phyloP scores from a whole-genome alignment of 2,329 filamentous ascomycete species.

The Arthrobotrys conoides region DNA sequence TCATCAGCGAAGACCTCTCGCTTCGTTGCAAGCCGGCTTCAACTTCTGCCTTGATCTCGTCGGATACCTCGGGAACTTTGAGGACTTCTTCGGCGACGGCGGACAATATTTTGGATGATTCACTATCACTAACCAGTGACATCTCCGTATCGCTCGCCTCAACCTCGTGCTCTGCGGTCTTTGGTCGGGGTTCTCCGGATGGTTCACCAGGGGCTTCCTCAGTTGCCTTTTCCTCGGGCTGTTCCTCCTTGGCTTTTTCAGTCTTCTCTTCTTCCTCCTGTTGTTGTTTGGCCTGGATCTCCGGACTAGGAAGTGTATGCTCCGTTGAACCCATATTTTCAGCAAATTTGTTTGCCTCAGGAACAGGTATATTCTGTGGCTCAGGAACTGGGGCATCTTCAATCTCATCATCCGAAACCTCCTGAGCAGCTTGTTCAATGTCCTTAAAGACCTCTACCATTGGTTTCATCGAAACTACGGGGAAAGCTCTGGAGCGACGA shows the following conservation, averaged over 20 bases:
- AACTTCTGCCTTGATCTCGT: conserved; percentile 70
- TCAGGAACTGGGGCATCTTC: conserved; percentile 51
- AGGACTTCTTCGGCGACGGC: conserved; percentile 67
- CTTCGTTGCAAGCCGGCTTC: conserved; percentile 85
- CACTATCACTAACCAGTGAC: conserved; percentile 77
- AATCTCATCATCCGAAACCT: conserved; percentile 68
- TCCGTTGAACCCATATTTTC: conserved; percentile 61
- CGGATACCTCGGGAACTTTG: conserved; percentile 66
- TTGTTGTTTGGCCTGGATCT: conserved; percentile 27
- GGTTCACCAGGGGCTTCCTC: conserved; percentile 37
- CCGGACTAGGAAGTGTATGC: conserved; percentile 57
- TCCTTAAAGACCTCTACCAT: conserved; percentile 97
- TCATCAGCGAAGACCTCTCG: conserved; percentile 92
- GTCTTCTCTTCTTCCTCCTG: conserved; percentile 1
- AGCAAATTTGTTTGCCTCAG: conserved; percentile 62
- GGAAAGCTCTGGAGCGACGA: conserved; percentile 84
- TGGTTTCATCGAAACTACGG: conserved; percentile 91
- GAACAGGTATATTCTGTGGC: conserved; percentile 62
- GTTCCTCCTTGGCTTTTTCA: conserved; percentile 33
- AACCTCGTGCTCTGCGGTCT: conserved; percentile 69
- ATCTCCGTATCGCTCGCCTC: conserved; percentile 80
- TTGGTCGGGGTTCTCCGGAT: conserved; percentile 36
- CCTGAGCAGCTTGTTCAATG: conserved; percentile 91
- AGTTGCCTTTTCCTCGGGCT: conserved; percentile 14
- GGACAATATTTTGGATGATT: conserved; percentile 64